phyloP scores from a whole-genome alignment of 352 stramenopile species.

The Phytopythium kandeliae region DNA sequence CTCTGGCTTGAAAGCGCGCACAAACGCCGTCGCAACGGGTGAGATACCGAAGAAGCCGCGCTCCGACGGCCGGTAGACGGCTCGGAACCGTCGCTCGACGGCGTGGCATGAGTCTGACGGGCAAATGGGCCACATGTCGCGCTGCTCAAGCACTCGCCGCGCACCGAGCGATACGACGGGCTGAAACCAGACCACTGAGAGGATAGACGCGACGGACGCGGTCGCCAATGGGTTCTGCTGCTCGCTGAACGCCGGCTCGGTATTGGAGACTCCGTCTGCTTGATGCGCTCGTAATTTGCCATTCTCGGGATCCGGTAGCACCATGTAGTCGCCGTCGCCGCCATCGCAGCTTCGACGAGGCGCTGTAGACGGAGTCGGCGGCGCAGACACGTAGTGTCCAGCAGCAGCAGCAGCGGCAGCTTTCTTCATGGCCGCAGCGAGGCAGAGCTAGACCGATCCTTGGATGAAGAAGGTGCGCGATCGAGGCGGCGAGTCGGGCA shows the following conservation, averaged over 20 bases:
- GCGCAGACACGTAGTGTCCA: background rate
- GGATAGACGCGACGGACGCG: constrained; percentile 21
- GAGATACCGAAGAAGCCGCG: constrained; percentile 6
- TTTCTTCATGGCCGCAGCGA: constrained; percentile 2
- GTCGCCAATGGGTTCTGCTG: constrained; percentile 18
- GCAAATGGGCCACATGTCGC: constrained; percentile 25
- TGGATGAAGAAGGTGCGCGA: background rate
- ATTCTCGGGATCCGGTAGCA: background rate
- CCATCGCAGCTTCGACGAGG: background rate
- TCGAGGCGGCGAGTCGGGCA: background rate
- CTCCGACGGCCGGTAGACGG: constrained; percentile 4
- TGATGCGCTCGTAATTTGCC: background rate
- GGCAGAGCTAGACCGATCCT: too few species aligned
- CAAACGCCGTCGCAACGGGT: constrained; percentile 11
- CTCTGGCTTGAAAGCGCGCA: constrained; percentile 7
- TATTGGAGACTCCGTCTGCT: background rate
- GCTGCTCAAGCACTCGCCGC: constrained; percentile 14
- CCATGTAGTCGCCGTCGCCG: background rate
- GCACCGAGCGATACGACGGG: constrained; percentile 30
- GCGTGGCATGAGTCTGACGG: constrained; percentile 17
- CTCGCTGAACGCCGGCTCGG: constrained; percentile 10
- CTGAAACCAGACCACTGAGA: constrained; percentile 24
- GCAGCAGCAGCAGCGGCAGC: background rate
- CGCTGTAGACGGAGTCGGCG: background rate
- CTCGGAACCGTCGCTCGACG: constrained; percentile 8